Percentiles rank a stretch among this genome's conserved stretches.
These are phyloP conservation scores for Starmerella khaoyaiensis DNA, from an alignment of 805 yeast species.

Conservation along the genomic window DNA sequence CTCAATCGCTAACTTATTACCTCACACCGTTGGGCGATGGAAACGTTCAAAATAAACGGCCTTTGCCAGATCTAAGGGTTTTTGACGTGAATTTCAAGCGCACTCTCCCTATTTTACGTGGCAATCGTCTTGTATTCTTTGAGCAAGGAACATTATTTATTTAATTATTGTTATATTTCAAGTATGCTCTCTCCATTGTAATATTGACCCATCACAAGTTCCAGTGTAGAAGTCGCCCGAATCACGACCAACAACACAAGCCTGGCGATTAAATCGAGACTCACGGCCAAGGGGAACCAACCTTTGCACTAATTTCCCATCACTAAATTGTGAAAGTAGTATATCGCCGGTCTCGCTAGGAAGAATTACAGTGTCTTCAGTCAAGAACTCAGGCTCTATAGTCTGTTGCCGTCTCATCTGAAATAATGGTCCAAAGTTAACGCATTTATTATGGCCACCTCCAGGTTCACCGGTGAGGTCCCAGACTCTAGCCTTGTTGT, in stretches of 20 bases:
- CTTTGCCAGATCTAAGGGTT: constrained; percentile 50
- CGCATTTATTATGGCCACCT: constrained; percentile 42
- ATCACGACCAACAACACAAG: constrained; percentile 41
- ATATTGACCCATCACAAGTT: constrained; percentile 52
- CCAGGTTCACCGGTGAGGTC: constrained; percentile 37
- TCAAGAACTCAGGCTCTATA: constrained; percentile 37
- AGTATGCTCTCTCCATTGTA: constrained; percentile 34
- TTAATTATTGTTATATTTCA: neutral
- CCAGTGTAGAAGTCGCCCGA: constrained; percentile 44
- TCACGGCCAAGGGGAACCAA: constrained; percentile 29
- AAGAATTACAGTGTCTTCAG: constrained; percentile 35
- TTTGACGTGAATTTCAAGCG: constrained; percentile 60
- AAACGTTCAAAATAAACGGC: constrained; percentile 20
- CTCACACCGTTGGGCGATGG: constrained; percentile 24
- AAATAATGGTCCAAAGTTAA: constrained; percentile 67
- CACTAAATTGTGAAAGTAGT: constrained; percentile 41
- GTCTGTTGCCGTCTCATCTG: constrained; percentile 51
- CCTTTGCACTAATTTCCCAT: constrained; percentile 51
- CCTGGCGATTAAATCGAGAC: constrained; percentile 30
- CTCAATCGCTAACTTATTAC: constrained; percentile 28
- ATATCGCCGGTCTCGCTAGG: constrained; percentile 71
- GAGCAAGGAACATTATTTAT: constrained; percentile 19
- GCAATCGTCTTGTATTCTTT: constrained; percentile 8
- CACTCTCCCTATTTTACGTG: constrained; percentile 40
- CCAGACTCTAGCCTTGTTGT: constrained; percentile 75